phyloP scores from a whole-genome alignment of 345 rosid genomes.

The Eucalyptus sideroxylon region DNA sequence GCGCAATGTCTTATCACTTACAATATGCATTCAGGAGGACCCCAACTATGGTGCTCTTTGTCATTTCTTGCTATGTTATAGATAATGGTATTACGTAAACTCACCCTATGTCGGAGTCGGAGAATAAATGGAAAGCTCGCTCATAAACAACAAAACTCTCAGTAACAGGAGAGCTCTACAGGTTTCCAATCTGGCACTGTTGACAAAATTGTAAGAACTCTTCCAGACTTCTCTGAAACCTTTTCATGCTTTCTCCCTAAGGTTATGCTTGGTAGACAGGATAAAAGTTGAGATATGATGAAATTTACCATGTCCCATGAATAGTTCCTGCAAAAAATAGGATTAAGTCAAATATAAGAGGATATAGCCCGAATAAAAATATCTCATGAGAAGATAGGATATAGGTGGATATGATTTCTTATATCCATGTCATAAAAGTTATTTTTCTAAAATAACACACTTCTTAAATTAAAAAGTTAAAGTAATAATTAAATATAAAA shows the following conservation, averaged over 20 bases:
- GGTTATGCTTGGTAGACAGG: background rate
- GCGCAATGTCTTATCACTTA: background rate
- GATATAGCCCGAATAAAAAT: background rate
- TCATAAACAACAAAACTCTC: background rate
- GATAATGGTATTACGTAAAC: background rate
- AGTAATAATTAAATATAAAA: background rate
- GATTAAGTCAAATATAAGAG: accelerated
- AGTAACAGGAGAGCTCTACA: background rate
- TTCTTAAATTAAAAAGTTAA: background rate
- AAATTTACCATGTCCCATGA: background rate
- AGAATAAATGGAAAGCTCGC: background rate
- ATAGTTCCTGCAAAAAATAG: background rate
- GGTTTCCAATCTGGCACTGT: background rate
- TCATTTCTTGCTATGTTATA: background rate
- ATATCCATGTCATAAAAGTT: background rate
- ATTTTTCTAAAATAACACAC: background rate
- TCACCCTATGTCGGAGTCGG: background rate
- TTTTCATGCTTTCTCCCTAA: background rate
- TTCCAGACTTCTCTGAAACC: background rate
- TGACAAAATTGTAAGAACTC: background rate
- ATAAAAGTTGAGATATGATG: background rate
- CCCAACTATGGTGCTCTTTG: background rate
- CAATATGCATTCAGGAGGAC: background rate
- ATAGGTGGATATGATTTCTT: background rate
- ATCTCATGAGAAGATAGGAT: background rate